Evolutionary conservation across 176 grass and related monocot genomes (phyloP).

Genomic region (Stipa capillata): DNA sequence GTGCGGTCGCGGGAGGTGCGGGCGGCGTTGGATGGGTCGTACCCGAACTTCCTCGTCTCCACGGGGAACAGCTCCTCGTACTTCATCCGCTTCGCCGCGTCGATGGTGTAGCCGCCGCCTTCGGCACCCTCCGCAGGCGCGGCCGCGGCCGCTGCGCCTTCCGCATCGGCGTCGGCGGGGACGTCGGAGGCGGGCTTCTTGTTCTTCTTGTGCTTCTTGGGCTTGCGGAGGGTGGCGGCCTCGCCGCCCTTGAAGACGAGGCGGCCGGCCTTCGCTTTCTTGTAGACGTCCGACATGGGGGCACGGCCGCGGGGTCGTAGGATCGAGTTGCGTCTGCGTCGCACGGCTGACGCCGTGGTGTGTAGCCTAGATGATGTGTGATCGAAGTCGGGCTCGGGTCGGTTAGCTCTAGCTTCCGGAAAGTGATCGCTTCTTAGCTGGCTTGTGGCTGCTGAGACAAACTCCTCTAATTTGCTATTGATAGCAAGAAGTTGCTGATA

Average conservation of each 20-base stretch:
- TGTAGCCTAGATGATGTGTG: neutral
- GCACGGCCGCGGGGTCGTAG: neutral
- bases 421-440: too few relatives aligned
- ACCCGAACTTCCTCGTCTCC: slow-evolving; percentile 81
- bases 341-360: neutral
- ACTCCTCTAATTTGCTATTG: too few relatives aligned
- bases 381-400: neutral
- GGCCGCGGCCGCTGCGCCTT: neutral
- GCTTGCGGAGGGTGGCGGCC: slow-evolving; percentile 62
- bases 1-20: slow-evolving; percentile 38
- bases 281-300: slow-evolving; percentile 74
- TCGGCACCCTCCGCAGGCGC: slow-evolving; percentile 6
- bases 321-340: neutral
- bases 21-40: slow-evolving; percentile 75
- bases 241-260: slow-evolving; percentile 99
- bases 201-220: slow-evolving; percentile 80
- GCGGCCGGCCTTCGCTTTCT: slow-evolving; percentile 75
- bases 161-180: slow-evolving; percentile 16
- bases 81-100: slow-evolving; percentile 93
- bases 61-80: slow-evolving; percentile 98
- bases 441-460: too few relatives aligned
- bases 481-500: too few relatives aligned
- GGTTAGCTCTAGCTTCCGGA: too few relatives aligned
- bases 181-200: slow-evolving; percentile 44
- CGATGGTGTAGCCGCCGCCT: slow-evolving; percentile 76